Conservation (phyloP, 164 flowering plant species). For the Kingdonia uniflora region DNA sequence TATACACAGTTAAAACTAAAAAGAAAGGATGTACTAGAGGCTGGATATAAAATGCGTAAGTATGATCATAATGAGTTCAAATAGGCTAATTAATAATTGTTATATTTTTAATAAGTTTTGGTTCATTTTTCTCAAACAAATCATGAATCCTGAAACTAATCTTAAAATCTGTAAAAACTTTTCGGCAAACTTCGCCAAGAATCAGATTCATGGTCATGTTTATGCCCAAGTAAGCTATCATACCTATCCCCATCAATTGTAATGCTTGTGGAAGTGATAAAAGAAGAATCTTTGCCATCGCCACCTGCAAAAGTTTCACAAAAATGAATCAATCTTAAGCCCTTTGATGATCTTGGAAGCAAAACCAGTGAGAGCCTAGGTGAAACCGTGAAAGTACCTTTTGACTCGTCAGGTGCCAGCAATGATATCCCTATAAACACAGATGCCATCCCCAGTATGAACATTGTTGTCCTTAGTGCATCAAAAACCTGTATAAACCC, state of each 20-base stretch:
- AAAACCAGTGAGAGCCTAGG: slow-evolving; percentile 1
- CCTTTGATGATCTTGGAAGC: neutral
- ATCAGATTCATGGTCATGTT: no score
- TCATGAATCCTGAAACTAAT: no score
- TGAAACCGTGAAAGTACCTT: slow-evolving; percentile 36
- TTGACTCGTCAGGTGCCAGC: slow-evolving; percentile 90
- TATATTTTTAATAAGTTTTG: no score
- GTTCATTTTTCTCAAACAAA: no score
- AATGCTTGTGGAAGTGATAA: slow-evolving; percentile 27
- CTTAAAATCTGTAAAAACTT: no score
- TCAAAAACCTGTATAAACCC: slow-evolving; percentile 62
- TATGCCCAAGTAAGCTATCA: neutral
- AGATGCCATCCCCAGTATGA: slow-evolving; percentile 71
- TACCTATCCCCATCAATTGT: slow-evolving; percentile 61
- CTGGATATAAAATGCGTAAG: no score
- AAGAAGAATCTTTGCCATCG: slow-evolving; percentile 54
- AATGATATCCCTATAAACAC: slow-evolving; percentile 90
- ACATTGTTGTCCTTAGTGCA: slow-evolving; percentile 76
- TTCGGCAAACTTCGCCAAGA: no score
- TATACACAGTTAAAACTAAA: neutral
- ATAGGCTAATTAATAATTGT: no score
- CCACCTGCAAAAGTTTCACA: slow-evolving; percentile 33
- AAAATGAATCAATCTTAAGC: slow-evolving; percentile 1
- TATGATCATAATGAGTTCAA: no score
- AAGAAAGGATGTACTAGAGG: neutral